phyloP scores from a whole-genome alignment of 31 red algal genomes.

The Porphyra umbilicalis region DNA sequence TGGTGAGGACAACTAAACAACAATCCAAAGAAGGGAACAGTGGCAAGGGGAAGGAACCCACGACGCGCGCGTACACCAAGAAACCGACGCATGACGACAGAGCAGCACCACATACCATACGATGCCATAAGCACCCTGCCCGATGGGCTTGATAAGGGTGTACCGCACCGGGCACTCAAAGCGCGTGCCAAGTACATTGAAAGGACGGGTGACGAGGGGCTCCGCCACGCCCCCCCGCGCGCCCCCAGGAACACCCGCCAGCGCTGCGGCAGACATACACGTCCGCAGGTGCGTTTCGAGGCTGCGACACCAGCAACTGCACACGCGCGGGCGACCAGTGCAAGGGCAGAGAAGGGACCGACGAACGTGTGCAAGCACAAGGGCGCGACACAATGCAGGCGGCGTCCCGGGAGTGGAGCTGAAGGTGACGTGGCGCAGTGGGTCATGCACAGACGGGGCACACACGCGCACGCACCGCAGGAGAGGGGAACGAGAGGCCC shows the following conservation, averaged over 20 bases:
- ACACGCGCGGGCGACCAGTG: background rate
- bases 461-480: too few relatives aligned
- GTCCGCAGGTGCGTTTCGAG: background rate
- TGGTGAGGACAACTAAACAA: background rate
- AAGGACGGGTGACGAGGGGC: slow-evolving; percentile 8
- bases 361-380: background rate
- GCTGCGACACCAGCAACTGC: background rate
- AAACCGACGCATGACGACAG: background rate
- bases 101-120: slow-evolving; percentile 41
- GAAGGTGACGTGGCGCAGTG: background rate
- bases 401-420: background rate
- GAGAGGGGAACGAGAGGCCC: background rate
- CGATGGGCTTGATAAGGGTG: slow-evolving; percentile 65
- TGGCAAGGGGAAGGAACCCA: background rate
- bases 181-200: slow-evolving; percentile 35
- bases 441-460: too few relatives aligned
- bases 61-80: background rate
- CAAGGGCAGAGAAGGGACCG: background rate
- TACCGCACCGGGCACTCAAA: slow-evolving; percentile 63
- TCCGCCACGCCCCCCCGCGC: background rate
- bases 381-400: background rate
- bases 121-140: slow-evolving; percentile 89
- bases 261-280: background rate
- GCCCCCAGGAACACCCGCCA: slow-evolving; percentile 1
- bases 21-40: background rate